Evolutionary conservation across 1,284 basidiomycete species (phyloP).

Genomic region (Kalmanozyma brasiliensis): DNA sequence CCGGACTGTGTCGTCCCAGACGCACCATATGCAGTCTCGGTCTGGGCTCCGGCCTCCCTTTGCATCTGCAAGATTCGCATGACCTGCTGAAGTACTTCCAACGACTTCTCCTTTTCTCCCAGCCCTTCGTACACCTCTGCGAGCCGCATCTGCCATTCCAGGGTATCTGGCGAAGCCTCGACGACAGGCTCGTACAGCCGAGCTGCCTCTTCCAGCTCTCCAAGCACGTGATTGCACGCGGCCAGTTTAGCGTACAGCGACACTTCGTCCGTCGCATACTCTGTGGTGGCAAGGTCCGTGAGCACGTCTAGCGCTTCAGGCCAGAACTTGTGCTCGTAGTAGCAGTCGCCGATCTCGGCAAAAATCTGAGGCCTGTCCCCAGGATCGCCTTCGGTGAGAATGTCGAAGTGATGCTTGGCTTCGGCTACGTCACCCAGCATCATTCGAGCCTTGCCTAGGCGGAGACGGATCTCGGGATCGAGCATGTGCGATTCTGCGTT

Average conservation of each 20-base stretch:
- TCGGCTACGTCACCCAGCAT: conserved; percentile 83
- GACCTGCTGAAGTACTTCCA: conserved; percentile 84
- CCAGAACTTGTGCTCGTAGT: conserved; percentile 56
- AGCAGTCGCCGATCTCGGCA: conserved; percentile 56
- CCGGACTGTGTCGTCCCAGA: neutral
- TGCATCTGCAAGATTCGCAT: conserved; percentile 39
- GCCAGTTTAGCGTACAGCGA: conserved; percentile 56
- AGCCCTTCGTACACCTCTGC: conserved; percentile 86
- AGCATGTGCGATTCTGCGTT: conserved; percentile 73
- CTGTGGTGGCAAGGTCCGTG: conserved; percentile 35
- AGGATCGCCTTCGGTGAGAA: conserved; percentile 51
- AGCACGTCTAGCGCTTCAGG: conserved; percentile 57
- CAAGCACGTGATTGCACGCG: conserved; percentile 57
- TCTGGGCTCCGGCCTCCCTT: conserved; percentile 11
- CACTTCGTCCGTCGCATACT: conserved; percentile 43
- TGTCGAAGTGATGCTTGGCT: conserved; percentile 73
- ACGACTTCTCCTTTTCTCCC: conserved; percentile 81
- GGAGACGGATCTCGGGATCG: conserved; percentile 83
- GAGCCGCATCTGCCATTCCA: conserved; percentile 72
- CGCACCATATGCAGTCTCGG: neutral
- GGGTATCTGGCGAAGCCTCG: conserved; percentile 77
- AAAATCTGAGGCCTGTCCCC: conserved; percentile 50
- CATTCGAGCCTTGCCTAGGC: conserved; percentile 86
- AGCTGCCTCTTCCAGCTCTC: conserved; percentile 49
- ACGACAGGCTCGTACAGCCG: conserved; percentile 73